Percentiles rank a stretch among this genome's conserved stretches.
phyloP scores from a whole-genome alignment of 805 yeast genomes.

The Zygotorulaspora danielsina region DNA sequence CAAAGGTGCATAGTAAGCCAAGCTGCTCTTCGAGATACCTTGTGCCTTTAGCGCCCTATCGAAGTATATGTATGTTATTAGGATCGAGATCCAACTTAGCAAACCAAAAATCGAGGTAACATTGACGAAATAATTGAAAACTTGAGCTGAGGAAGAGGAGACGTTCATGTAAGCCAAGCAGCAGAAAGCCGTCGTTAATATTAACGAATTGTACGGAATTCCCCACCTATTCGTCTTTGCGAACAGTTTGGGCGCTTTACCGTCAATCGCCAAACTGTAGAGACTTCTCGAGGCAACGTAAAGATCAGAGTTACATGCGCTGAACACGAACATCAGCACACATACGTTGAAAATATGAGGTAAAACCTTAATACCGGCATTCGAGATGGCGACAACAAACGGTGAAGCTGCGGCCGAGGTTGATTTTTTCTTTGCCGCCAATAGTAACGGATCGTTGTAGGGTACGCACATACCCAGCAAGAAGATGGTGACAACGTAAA shows the following conservation, averaged over 20 bases:
- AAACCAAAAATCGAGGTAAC: conserved; percentile 74
- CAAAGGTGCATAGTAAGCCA: conserved; percentile 60
- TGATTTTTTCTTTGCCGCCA: conserved; percentile 47
- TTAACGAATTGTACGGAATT: conserved; percentile 60
- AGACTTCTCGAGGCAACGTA: conserved; percentile 73
- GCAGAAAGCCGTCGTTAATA: conserved; percentile 50
- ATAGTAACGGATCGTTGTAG: conserved; percentile 47
- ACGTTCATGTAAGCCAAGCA: conserved; percentile 68
- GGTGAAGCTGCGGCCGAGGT: conserved; percentile 73
- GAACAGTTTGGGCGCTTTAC: conserved; percentile 68
- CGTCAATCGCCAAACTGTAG: conserved; percentile 67
- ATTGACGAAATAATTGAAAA: conserved; percentile 68
- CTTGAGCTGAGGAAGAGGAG: conserved; percentile 49
- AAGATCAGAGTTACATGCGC: conserved; percentile 77
- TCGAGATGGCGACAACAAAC: conserved; percentile 70
- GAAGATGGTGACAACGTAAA: conserved; percentile 58
- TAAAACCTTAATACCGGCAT: conserved; percentile 58
- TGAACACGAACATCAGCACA: conserved; percentile 69
- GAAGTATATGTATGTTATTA: conserved; percentile 64
- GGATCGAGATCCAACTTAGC: conserved; percentile 68
- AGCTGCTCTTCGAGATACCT: conserved; percentile 52
- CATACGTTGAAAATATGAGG: conserved; percentile 77
- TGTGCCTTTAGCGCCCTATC: conserved; percentile 62
- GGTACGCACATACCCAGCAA: conserved; percentile 68
- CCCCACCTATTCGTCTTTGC: conserved; percentile 63